Evolutionary conservation across 768 basidiomycete species (phyloP), one percentile per base, ranked within the genome.

Genomic region (Tulasnella sp.): DNA sequence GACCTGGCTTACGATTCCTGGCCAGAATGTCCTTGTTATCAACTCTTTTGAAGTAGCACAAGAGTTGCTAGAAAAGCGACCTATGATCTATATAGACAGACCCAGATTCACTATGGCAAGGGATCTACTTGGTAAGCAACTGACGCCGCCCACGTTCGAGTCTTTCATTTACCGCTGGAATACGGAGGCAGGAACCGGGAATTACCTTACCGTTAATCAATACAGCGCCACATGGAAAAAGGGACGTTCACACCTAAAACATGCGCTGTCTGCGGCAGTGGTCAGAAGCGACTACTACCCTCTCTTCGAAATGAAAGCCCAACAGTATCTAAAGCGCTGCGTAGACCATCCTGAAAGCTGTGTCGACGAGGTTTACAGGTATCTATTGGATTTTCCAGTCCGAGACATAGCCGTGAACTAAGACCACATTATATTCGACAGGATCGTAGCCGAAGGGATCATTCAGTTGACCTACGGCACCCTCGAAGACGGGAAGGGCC

Each of bases 41-140:
- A 76, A 76, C 46, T 50, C 76, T 24, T 34, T 16, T 18, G 76
- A 76, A 37, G 76, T 48, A 6, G 46, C 76, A 11, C 54, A 44
- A 8, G 76, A 76, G 8, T 16, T 76, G 22, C 54, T 76, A 44
- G 76, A 46, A 20, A 44, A 76, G 76, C 41, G 34, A 58, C 8
- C 41, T 20, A 1, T 28, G n/a, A 76, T 12, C 48, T 76, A 34
- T 48, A 31, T 40, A 1, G 76, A 76, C 34, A 44, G 76, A 58
- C 76, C 76, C 5, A 37, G 42, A n/a, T 76, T 76, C 76, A 50
- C 54, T 24, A 76, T 76, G 76, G 4, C 28, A 28, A 34, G 18
- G 4, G 76, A 50, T 7, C n/a, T 76, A 20, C 34, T 58, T 28
- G 76, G 76, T 76, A 50, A 34, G 76, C 6, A 4, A 48, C 37